A percentile compares a stretch with the other conserved stretches of the same genome.
These are phyloP conservation scores for Coemansia sp. DNA, from an alignment of 192 early-diverging fungal genomes.

Conservation along the genomic window DNA sequence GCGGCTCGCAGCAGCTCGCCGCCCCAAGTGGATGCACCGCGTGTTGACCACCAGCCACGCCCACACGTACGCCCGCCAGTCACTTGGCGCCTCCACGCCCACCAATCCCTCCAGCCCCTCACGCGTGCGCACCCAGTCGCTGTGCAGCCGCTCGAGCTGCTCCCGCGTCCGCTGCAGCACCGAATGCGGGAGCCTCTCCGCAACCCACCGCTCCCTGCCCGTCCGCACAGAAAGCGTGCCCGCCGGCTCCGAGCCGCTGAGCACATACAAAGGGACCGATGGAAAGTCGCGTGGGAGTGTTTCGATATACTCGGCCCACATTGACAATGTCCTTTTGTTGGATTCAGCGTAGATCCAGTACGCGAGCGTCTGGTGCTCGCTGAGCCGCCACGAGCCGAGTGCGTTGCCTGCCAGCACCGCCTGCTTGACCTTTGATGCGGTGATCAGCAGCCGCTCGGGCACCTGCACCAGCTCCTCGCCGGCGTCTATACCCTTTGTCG, in stretches of 20 bases:
- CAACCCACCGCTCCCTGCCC: constrained; percentile 12
- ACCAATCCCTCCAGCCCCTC: background rate
- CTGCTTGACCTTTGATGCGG: constrained; percentile 30
- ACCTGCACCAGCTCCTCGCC: constrained; percentile 35
- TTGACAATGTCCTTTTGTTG: background rate
- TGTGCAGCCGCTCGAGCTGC: constrained; percentile 24
- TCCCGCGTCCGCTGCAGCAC: constrained; percentile 13
- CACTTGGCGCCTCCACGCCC: background rate
- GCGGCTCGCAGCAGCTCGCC: background rate
- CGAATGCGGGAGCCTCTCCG: constrained; percentile 18
- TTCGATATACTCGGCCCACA: constrained; percentile 22
- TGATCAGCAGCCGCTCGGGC: constrained; percentile 40
- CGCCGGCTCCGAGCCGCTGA: constrained; percentile 20
- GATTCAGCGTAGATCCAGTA: constrained; percentile 29
- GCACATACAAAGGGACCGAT: constrained; percentile 32
- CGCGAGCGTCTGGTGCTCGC: constrained; percentile 41
- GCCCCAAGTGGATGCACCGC: constrained; percentile 47
- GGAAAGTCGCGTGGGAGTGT: constrained; percentile 35
- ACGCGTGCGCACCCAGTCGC: constrained; percentile 21
- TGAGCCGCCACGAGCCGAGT: constrained; percentile 8
- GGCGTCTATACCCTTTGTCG: constrained; percentile 23
- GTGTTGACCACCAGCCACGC: constrained; percentile 46
- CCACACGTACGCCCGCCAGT: constrained; percentile 42
- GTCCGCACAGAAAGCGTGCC: background rate
- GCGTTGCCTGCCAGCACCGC: background rate